Conservation (phyloP, 2,329 filamentous ascomycete genomes). For the Amauroascus niger region DNA sequence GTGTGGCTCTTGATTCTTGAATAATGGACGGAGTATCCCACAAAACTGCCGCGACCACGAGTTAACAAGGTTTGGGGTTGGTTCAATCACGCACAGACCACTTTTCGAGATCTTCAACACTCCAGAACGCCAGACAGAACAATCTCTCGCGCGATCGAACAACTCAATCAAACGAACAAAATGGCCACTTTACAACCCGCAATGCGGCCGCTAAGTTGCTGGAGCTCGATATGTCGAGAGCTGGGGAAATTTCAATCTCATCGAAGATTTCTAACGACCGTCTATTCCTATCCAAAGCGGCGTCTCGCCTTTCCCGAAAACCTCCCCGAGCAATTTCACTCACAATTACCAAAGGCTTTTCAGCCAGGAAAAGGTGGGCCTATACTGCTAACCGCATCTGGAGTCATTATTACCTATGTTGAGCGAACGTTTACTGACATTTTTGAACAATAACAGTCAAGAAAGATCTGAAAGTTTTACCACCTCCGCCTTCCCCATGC, state of each 20-base stretch:
- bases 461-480: slow-evolving; percentile 44
- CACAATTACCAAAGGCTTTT: slow-evolving; percentile 34
- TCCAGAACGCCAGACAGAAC: neutral
- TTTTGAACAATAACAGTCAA: slow-evolving; percentile 24
- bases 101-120: slow-evolving; percentile 17
- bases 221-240: slow-evolving; percentile 56
- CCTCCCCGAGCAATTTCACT: slow-evolving; percentile 34
- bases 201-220: slow-evolving; percentile 59
- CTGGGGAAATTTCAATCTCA: slow-evolving; percentile 40
- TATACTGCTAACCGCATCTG: neutral
- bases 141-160: no score
- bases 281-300: slow-evolving; percentile 37
- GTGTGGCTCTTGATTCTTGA: no score
- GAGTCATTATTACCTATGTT: neutral
- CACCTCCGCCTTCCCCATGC: slow-evolving; percentile 47
- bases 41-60: no score
- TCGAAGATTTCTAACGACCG: slow-evolving; percentile 43
- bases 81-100: slow-evolving; percentile 15
- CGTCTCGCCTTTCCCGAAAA: slow-evolving; percentile 34
- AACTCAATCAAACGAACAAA: slow-evolving; percentile 9
- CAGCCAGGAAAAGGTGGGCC: slow-evolving; percentile 32
- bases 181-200: slow-evolving; percentile 52
- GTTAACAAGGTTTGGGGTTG: neutral
- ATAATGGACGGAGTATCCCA: no score
- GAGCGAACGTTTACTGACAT: slow-evolving; percentile 10